Evolutionary conservation across 2,329 filamentous ascomycete species (phyloP).

Genomic region (Stachybotrys elegans): DNA sequence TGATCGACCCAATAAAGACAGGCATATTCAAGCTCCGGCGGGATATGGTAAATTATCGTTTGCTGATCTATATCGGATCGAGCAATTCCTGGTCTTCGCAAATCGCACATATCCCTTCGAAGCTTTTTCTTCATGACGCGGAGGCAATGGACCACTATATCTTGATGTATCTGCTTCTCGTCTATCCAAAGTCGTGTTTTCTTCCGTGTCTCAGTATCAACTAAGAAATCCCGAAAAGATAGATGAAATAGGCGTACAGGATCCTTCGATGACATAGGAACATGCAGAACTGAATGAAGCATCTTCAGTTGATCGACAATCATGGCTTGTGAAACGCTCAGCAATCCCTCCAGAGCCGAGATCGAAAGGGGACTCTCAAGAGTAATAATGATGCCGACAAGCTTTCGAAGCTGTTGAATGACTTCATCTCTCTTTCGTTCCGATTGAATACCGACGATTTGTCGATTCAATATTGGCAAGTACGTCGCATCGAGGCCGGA

Average conservation of each 20-base stretch:
- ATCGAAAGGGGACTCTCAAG: constrained; percentile 24
- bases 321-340: constrained; percentile 10
- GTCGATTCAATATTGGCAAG: constrained; percentile 1
- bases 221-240: constrained; percentile 30
- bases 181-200: constrained; percentile 11
- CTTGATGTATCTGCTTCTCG: constrained; percentile 1
- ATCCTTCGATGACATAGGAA: constrained; percentile 14
- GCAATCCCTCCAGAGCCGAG: constrained; percentile 18
- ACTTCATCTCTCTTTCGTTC: constrained; percentile 3
- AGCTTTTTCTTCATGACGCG: constrained; percentile 17
- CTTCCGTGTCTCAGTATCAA: constrained; percentile 15
- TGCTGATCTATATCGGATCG: neutral
- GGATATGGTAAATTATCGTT: neutral
- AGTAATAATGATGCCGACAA: constrained; percentile 24
- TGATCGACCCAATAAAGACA: constrained; percentile 2
- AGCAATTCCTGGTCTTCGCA: constrained; percentile 1
- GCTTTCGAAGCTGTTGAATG: constrained; percentile 17
- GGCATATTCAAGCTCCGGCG: constrained; percentile 14
- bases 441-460: neutral
- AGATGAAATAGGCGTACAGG: constrained; percentile 26
- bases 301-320: constrained; percentile 16
- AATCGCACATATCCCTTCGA: constrained; percentile 14
- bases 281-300: constrained; percentile 28
- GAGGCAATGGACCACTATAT: constrained; percentile 4
- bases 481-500: neutral